Base-by-base conservation (phyloP, 805 yeast genomes). In the Kluyveromyces nonfermentans region DNA sequence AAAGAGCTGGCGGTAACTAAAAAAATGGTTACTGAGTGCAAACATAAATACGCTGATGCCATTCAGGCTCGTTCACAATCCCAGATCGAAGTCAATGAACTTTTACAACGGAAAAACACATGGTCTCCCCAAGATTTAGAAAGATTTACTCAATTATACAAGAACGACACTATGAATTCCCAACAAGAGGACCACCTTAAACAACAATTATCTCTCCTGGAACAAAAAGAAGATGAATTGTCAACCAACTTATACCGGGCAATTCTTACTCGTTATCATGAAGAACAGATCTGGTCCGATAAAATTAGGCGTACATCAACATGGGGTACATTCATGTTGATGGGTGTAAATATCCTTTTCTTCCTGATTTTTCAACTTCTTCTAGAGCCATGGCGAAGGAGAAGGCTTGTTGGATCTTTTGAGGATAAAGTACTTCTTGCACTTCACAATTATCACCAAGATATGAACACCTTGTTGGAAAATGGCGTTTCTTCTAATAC, bases 221-320 rank as follows among this genome's bases (percentile, higher is more conserved):
- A 89, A 52, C 59, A 56, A 2, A 59, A 63, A 38, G 84, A 82
- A 35, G 96, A 88, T 44, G 79, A 79, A 8, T 62, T 81, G 16
- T 90, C 84, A 51, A 73, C 78, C 43, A 75, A 73, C 45, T 65
- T 88, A 38, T 80, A 87, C 15, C 80, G 80, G 45, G 81, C 85
- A 46, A 93, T 93, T 15, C 69, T 90, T 56, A 80, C 88, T 1
- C 70, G 97, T 52, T 93, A 93, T 56, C 96, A 90, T 50, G 97
- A 93, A 60, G 99, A 93, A 57, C 97, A 93, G 63, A 78, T 93
- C 7, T 93, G 98, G 97, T 86, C 96, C 1, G 98, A 93, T 64
- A 89, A 89, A 63, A 93, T 93, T 47, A 71, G 98, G 48, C 75
- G 89, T 51, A 87, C 95, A 5, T 85, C 96, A 5, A 89, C 97